These are phyloP conservation scores for Irpex rosettiformis DNA, from an alignment of 1,284 basidiomycete genomes.

Conservation along the genomic window DNA sequence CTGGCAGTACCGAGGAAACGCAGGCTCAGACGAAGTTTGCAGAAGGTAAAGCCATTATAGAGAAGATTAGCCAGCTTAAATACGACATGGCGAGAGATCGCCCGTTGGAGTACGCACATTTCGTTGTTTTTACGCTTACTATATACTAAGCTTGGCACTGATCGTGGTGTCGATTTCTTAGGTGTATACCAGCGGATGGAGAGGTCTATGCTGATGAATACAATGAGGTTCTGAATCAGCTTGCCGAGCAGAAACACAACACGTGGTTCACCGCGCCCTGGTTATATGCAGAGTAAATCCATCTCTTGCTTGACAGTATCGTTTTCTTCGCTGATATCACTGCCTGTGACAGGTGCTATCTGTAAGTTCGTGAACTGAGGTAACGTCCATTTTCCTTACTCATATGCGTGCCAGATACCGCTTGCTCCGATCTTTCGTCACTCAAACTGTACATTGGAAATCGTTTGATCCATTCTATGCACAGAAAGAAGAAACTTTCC, in stretches of 20 bases:
- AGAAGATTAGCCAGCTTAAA: slow-evolving; percentile 78
- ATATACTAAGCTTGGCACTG: background rate
- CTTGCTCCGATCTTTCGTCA: slow-evolving; percentile 75
- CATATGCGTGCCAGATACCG: slow-evolving; percentile 70
- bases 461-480: slow-evolving; percentile 82
- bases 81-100: slow-evolving; percentile 88
- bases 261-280: slow-evolving; percentile 94
- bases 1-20: slow-evolving; percentile 11
- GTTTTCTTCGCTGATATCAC: slow-evolving; percentile 3
- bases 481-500: slow-evolving; percentile 84
- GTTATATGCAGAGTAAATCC: slow-evolving; percentile 86
- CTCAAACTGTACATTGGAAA: slow-evolving; percentile 70
- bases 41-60: slow-evolving; percentile 82
- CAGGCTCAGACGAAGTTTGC: slow-evolving; percentile 40
- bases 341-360: slow-evolving; percentile 48
- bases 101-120: slow-evolving; percentile 56
- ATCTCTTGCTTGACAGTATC: background rate
- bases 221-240: slow-evolving; percentile 64
- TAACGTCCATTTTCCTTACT: background rate
- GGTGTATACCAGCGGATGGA: slow-evolving; percentile 70
- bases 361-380: slow-evolving; percentile 41
- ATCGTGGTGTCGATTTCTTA: slow-evolving; percentile 28
- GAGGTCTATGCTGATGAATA: slow-evolving; percentile 67
- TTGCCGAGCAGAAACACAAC: slow-evolving; percentile 49
- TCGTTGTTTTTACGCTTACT: background rate